A percentile compares a stretch with the other conserved stretches of the same genome.
phyloP scores from a whole-genome alignment of 78 protist species.

The Dictyostelium citrinum region DNA sequence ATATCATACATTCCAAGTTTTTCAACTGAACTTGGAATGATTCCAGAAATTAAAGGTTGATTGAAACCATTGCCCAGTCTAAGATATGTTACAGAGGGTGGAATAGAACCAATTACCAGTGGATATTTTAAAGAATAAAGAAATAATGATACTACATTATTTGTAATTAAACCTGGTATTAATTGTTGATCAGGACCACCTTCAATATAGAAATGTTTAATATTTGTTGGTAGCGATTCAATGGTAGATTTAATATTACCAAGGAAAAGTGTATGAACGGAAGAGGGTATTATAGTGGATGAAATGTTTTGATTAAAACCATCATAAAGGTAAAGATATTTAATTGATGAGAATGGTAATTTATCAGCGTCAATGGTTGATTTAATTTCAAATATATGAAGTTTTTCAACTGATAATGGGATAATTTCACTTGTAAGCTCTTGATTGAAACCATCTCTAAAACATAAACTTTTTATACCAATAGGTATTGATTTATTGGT shows the following conservation, averaged over 20 bases:
- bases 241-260: not conserved
- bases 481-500: not conserved
- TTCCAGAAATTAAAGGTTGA: not conserved
- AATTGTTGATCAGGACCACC: not conserved
- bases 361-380: not conserved
- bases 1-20: not conserved
- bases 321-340: not conserved
- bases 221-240: not conserved
- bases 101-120: constrained; percentile 1
- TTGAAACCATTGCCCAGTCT: not conserved
- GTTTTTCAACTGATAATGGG: not conserved
- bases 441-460: not conserved
- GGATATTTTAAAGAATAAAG: not conserved
- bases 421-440: not conserved
- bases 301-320: not conserved
- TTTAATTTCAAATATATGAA: not conserved
- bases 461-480: not conserved
- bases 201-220: not conserved
- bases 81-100: constrained; percentile 14
- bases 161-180: not conserved
- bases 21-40: not conserved
- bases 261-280: not conserved
- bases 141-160: not conserved
- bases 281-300: not conserved
- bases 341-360: not conserved